phyloP scores from a whole-genome alignment of 441 rosid genomes.

The California macrophylla region DNA sequence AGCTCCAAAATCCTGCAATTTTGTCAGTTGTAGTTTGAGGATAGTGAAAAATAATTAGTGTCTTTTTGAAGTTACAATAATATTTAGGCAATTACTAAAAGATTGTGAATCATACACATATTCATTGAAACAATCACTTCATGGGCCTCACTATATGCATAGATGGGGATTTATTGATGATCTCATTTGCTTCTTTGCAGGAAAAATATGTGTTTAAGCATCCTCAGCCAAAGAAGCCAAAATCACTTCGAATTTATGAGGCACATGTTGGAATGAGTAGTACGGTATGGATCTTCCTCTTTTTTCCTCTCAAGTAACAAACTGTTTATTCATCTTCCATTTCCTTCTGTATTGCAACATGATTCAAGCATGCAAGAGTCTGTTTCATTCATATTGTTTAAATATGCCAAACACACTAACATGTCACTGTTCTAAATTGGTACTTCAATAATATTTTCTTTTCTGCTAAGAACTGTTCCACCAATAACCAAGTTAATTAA shows the following conservation, averaged over 20 bases:
- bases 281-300: slow-evolving; percentile 43
- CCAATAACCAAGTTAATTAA: neutral
- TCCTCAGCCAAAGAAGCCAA: slow-evolving; percentile 78
- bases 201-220: slow-evolving; percentile 72
- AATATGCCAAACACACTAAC: neutral
- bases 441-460: neutral
- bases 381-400: neutral
- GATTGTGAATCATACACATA: neutral
- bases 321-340: slow-evolving; percentile 10
- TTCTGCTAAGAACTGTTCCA: neutral
- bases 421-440: neutral
- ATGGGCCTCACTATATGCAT: neutral
- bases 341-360: neutral
- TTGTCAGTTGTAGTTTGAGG: neutral
- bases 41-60: neutral
- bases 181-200: slow-evolving; percentile 35
- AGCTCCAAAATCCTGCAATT: neutral
- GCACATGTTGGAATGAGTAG: slow-evolving; percentile 99
- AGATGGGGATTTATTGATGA: neutral
- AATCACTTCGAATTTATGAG: slow-evolving; percentile 86
- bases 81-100: neutral
- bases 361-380: neutral
- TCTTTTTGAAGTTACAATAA: too few species aligned
- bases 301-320: neutral
- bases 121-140: neutral